These are phyloP conservation scores for Thuja plicata DNA, from an alignment of 83 land plant species.

Conservation along the genomic window DNA sequence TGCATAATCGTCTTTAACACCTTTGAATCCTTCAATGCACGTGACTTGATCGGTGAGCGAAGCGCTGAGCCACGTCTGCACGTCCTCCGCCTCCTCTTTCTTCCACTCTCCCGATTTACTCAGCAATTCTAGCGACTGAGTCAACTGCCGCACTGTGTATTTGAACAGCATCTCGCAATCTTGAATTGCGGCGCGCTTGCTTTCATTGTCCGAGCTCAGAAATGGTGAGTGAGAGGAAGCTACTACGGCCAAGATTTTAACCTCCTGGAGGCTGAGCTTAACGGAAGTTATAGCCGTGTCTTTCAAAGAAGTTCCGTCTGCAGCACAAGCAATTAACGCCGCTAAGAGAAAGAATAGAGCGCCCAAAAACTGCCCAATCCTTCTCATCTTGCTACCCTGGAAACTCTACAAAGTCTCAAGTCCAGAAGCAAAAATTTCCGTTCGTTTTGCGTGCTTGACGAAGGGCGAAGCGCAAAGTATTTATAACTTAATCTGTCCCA, in stretches of 20 bases:
- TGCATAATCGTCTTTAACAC: not conserved
- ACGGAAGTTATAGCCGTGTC: not conserved
- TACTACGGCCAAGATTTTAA: not conserved
- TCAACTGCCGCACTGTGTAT: not conserved
- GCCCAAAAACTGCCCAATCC: no score
- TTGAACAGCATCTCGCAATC: not conserved
- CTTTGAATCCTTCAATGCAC: conserved; percentile 36
- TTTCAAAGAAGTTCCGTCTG: not conserved
- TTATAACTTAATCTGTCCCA: no score
- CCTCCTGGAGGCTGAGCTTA: not conserved
- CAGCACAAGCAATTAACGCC: no score
- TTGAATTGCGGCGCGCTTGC: not conserved
- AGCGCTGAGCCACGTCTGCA: conserved; percentile 50
- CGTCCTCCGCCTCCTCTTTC: conserved; percentile 7
- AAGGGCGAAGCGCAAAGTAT: no score
- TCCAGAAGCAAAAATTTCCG: no score
- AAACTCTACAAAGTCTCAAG: no score
- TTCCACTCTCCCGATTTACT: not conserved
- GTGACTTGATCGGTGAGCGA: conserved; percentile 45
- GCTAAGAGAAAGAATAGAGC: no score
- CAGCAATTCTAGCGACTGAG: not conserved
- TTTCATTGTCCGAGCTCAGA: no score
- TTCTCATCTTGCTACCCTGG: no score
- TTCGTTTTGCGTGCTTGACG: no score
- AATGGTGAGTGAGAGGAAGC: not conserved